A percentile compares a stretch with the other conserved stretches of the same genome.
Conservation (phyloP, 2,329 filamentous ascomycete species). For the Tolypocladium nubicola region DNA sequence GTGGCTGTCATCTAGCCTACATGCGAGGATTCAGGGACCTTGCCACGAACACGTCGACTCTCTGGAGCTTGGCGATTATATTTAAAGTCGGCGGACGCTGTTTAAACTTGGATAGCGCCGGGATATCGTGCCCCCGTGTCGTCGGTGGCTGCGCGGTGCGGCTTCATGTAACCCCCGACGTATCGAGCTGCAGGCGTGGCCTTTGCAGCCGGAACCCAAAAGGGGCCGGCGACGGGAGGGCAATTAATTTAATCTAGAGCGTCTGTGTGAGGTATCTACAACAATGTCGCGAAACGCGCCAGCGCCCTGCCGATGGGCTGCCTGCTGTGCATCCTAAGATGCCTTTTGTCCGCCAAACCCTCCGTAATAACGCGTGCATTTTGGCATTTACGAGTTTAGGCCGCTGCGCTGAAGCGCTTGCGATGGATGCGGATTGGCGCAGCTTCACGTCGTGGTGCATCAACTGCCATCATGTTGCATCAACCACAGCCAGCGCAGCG, state of each 20-base stretch:
- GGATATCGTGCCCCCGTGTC: neutral
- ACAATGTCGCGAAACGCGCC: neutral
- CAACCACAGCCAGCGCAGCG: neutral
- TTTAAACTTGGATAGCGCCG: too few species aligned
- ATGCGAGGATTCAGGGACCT: neutral
- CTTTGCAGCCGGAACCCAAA: neutral
- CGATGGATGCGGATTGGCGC: neutral
- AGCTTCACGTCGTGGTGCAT: neutral
- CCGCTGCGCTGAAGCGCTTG: neutral
- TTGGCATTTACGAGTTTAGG: neutral
- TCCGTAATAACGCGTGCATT: neutral
- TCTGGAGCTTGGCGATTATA: neutral
- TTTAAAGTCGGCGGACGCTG: neutral
- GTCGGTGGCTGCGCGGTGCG: neutral
- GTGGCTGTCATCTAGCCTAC: neutral
- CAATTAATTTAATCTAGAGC: neutral
- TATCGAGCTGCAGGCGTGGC: neutral
- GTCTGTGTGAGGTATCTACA: neutral
- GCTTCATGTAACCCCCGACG: neutral
- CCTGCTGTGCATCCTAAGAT: neutral
- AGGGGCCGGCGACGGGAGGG: neutral
- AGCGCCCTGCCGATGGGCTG: neutral
- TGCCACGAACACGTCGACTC: neutral
- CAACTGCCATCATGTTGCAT: neutral
- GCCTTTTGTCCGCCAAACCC: neutral